Conservation (phyloP, 2,329 filamentous ascomycete genomes). For the Claviceps sp. region DNA sequence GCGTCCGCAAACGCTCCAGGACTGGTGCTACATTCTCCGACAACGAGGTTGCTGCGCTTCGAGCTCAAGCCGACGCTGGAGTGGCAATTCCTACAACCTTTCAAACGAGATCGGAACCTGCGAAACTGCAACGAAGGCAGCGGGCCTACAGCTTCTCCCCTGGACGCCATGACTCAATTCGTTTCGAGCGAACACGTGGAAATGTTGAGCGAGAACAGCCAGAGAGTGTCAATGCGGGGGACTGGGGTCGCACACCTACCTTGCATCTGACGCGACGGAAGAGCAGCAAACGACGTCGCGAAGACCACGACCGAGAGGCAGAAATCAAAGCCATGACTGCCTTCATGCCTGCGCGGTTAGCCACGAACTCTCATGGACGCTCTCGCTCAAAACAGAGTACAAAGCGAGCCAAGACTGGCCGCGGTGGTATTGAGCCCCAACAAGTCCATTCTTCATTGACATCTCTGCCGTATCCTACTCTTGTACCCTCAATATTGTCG, state of each 20-base stretch:
- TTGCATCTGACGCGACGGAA: constrained; percentile 51
- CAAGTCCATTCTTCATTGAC: constrained; percentile 56
- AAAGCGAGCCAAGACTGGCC: constrained; percentile 47
- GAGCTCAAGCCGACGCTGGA: constrained; percentile 21
- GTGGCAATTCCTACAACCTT: constrained; percentile 14
- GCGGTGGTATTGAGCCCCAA: constrained; percentile 34
- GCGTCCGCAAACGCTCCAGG: constrained; percentile 47
- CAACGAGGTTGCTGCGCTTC: constrained; percentile 30
- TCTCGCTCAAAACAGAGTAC: constrained; percentile 52
- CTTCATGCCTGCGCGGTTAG: constrained; percentile 50
- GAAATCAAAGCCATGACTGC: constrained; percentile 79
- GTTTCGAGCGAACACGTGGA: constrained; percentile 18
- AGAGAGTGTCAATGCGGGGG: constrained; percentile 6
- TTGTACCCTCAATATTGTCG: constrained; percentile 64
- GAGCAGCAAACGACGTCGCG: constrained; percentile 63
- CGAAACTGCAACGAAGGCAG: constrained; percentile 32
- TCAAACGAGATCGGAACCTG: constrained; percentile 31
- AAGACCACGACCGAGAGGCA: constrained; percentile 67
- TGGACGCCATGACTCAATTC: constrained; percentile 41
- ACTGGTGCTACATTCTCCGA: constrained; percentile 41
- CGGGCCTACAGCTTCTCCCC: constrained; percentile 51
- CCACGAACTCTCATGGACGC: constrained; percentile 43
- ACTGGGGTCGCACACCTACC: constrained; percentile 29
- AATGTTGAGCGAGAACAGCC: constrained; percentile 1
- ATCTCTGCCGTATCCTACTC: constrained; percentile 61